A percentile compares a stretch with the other conserved stretches of the same genome.
Conservation (phyloP, 2,329 filamentous ascomycete species). For the Cyclaneusma minus region DNA sequence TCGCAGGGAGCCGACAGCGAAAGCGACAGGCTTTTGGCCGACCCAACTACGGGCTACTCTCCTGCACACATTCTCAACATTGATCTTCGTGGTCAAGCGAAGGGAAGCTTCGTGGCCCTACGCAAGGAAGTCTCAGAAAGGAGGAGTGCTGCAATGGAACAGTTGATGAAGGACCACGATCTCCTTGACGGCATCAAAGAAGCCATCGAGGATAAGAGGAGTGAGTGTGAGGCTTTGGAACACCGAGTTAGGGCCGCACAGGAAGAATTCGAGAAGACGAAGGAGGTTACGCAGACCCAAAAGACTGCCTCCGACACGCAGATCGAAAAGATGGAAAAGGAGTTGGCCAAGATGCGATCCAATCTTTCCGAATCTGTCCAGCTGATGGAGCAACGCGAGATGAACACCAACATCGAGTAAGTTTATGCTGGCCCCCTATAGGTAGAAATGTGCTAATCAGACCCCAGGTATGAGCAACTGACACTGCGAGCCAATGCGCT, state of each 20-base stretch:
- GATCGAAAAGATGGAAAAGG: conserved; percentile 98
- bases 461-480: conserved; percentile 68
- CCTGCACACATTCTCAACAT: conserved; percentile 78
- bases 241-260: conserved; percentile 79
- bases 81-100: conserved; percentile 71
- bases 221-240: conserved; percentile 81
- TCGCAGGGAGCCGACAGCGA: conserved; percentile 21
- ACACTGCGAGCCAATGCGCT: conserved; percentile 70
- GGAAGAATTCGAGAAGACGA: conserved; percentile 87
- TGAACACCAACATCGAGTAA: conserved; percentile 91
- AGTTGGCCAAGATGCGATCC: conserved; percentile 82
- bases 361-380: conserved; percentile 76
- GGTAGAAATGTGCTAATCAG: conserved; percentile 7
- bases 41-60: conserved; percentile 74
- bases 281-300: conserved; percentile 72
- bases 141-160: conserved; percentile 65
- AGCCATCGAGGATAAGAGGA: conserved; percentile 87
- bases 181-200: conserved; percentile 89
- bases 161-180: conserved; percentile 89
- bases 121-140: conserved; percentile 89
- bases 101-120: conserved; percentile 60
- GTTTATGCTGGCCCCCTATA: conserved; percentile 18
- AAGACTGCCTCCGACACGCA: conserved; percentile 82
- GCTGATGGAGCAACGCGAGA: conserved; percentile 84
- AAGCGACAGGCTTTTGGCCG: conserved; percentile 66